phyloP scores from a whole-genome alignment of 331 rosid genomes.

The Dryas integrifolia region DNA sequence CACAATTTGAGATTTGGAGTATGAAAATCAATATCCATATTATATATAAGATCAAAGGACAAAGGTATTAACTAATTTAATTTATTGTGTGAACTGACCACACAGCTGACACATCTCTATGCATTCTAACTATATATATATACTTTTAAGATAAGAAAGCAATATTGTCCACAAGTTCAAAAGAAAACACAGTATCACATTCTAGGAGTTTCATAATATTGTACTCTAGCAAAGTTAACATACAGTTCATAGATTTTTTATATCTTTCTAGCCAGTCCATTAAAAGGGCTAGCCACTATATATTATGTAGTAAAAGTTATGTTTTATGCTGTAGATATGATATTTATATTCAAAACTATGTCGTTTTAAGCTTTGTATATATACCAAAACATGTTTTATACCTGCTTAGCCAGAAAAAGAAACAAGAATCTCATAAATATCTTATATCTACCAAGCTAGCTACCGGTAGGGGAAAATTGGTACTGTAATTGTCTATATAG shows the following conservation, averaged over 20 bases:
- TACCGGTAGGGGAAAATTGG: background rate
- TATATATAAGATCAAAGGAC: background rate
- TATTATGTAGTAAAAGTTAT: no score
- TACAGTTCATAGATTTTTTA: background rate
- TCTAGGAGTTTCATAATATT: constrained; percentile 9
- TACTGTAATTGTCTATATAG: background rate
- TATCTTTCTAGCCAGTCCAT: constrained; percentile 9
- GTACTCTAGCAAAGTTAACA: background rate
- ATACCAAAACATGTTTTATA: no score
- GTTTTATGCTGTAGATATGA: no score
- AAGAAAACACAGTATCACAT: constrained; percentile 20
- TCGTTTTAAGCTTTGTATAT: no score
- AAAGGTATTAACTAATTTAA: background rate
- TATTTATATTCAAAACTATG: no score
- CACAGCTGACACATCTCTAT: constrained; percentile 40
- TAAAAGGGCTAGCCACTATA: background rate
- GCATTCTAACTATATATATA: constrained; percentile 1
- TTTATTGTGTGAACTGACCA: constrained; percentile 31
- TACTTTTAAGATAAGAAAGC: constrained; percentile 34
- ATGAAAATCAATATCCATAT: constrained; percentile 7
- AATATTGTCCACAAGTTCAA: constrained; percentile 42
- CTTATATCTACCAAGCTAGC: no score
- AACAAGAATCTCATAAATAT: no score
- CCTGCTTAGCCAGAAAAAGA: no score
- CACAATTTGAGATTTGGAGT: background rate